These are phyloP conservation scores for Pneumocystis murina DNA, from an alignment of 1,139 yeast species.

Conservation along the genomic window DNA sequence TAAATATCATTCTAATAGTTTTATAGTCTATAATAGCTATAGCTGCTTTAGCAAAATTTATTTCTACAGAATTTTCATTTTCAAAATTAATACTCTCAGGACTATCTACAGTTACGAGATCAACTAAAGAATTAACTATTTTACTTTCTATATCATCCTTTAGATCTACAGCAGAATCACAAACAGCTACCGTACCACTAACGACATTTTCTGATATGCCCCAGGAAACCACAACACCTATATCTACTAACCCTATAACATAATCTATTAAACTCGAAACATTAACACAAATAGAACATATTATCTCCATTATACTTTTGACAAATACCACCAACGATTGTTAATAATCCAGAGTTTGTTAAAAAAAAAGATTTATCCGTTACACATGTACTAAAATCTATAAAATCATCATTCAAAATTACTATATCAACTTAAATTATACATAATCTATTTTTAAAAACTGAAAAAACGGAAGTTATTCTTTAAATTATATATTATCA, in stretches of 20 bases:
- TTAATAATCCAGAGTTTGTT: background rate
- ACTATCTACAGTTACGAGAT: slow-evolving; percentile 13
- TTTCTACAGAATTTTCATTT: slow-evolving; percentile 12
- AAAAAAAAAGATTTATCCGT: background rate
- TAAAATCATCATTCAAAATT: background rate
- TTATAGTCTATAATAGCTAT: slow-evolving; percentile 11
- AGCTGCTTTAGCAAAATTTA: slow-evolving; percentile 11
- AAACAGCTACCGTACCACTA: background rate
- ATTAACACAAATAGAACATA: background rate
- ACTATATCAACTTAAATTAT: background rate
- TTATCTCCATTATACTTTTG: background rate
- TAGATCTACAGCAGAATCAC: background rate
- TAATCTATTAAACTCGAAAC: background rate
- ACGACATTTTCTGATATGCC: background rate
- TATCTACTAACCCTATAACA: background rate
- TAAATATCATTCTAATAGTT: background rate
- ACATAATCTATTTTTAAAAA: background rate
- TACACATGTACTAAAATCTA: background rate
- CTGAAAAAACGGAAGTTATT: background rate
- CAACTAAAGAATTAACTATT: slow-evolving; percentile 13
- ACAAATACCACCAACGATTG: background rate
- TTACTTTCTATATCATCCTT: slow-evolving; percentile 13
- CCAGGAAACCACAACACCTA: background rate
- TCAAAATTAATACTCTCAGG: slow-evolving; percentile 11
- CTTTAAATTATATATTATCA: background rate